These are phyloP conservation scores for Fusarium compactum DNA, from an alignment of 2,329 filamentous ascomycete species.

Conservation along the genomic window DNA sequence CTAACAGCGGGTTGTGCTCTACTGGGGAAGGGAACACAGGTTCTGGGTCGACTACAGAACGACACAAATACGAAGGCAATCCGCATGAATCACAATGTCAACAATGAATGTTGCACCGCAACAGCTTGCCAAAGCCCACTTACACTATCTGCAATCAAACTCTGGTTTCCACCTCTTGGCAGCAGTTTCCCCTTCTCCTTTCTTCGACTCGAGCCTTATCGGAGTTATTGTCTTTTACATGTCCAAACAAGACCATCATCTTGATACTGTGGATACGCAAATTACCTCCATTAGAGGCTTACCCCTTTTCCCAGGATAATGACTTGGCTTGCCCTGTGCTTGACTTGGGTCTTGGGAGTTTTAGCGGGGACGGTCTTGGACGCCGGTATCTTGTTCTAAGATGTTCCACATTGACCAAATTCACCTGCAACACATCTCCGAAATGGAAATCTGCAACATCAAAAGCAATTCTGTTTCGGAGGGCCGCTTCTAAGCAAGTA, in stretches of 20 bases:
- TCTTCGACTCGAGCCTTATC: slow-evolving; percentile 11
- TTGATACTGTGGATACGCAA: slow-evolving; percentile 46
- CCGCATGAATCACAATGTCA: not conserved
- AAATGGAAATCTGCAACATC: slow-evolving; percentile 1
- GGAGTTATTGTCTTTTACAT: slow-evolving; percentile 22
- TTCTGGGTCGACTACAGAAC: not conserved
- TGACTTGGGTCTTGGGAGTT: slow-evolving; percentile 17
- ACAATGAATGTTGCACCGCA: slow-evolving; percentile 13
- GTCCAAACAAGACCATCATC: slow-evolving; percentile 38
- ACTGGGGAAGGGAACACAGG: not conserved
- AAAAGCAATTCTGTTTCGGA: slow-evolving; percentile 11
- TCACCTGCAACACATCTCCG: slow-evolving; percentile 16
- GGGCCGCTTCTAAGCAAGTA: not conserved
- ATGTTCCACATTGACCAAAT: not conserved
- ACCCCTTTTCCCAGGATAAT: slow-evolving; percentile 43
- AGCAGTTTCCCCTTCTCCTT: slow-evolving; percentile 11
- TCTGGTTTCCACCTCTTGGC: slow-evolving; percentile 28
- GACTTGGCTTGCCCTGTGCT: slow-evolving; percentile 36
- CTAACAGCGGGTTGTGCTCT: not conserved
- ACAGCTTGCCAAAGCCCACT: slow-evolving; percentile 22
- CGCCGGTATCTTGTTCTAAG: slow-evolving; percentile 14
- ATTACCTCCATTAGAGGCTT: slow-evolving; percentile 42
- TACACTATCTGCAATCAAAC: slow-evolving; percentile 32
- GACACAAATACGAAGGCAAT: slow-evolving; percentile 7
- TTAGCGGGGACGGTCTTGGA: slow-evolving; percentile 30